phyloP scores from a whole-genome alignment of 164 flowering plant genomes.

The Malania oleifera region DNA sequence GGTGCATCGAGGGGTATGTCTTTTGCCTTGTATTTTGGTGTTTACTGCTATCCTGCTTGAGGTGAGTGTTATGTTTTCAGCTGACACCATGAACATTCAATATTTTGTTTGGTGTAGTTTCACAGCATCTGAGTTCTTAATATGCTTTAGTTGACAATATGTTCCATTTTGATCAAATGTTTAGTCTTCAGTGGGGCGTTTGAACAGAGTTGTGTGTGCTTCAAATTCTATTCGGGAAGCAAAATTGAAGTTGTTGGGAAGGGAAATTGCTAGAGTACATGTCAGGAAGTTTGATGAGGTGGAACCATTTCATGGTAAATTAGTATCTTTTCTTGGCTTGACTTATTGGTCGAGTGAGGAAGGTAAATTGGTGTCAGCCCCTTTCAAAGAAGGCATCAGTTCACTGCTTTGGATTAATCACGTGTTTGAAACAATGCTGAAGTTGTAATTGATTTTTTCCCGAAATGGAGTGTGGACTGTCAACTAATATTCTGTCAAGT shows the following conservation, averaged over 20 bases:
- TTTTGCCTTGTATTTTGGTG: background rate
- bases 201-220: slow-evolving; percentile 17
- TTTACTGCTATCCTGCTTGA: too few species aligned
- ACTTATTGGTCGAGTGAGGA: slow-evolving; percentile 68
- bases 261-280: slow-evolving; percentile 6
- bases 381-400: slow-evolving; percentile 54
- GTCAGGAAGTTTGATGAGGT: slow-evolving; percentile 11
- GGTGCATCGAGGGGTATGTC: slow-evolving; percentile 9
- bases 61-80: too few species aligned
- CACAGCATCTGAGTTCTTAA: too few species aligned
- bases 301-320: slow-evolving; percentile 70
- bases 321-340: slow-evolving; percentile 70
- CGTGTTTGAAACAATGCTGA: too few species aligned
- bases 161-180: background rate
- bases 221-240: slow-evolving; percentile 13
- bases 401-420: slow-evolving; percentile 65
- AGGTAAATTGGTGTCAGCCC: slow-evolving; percentile 53
- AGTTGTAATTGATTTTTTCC: too few species aligned
- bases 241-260: background rate
- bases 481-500: too few species aligned
- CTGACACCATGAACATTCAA: too few species aligned
- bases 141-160: too few species aligned
- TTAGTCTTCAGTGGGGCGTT: slow-evolving; percentile 8
- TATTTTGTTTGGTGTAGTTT: too few species aligned
- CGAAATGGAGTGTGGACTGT: too few species aligned